Evolutionary conservation across 2,329 filamentous ascomycete species (phyloP).

Genomic region (Neurospora sp.): DNA sequence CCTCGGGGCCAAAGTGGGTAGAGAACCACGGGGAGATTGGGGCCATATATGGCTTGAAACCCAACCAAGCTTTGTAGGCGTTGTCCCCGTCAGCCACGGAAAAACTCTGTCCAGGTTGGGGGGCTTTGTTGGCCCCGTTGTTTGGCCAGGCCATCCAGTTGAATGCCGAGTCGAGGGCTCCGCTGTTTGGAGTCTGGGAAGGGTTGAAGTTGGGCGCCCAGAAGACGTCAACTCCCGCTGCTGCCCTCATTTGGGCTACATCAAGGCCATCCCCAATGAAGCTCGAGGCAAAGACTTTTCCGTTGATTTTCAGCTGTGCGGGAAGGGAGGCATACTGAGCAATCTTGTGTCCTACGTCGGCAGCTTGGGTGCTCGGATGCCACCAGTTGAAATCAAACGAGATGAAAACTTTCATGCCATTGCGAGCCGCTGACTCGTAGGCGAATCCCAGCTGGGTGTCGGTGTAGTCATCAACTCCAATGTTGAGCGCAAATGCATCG

Average conservation of each 20-base stretch:
- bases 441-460: conserved; percentile 38
- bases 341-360: conserved; percentile 34
- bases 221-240: conserved; percentile 34
- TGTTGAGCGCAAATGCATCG: conserved; percentile 23
- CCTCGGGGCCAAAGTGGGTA: conserved; percentile 46
- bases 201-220: conserved; percentile 43
- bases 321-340: conserved; percentile 32
- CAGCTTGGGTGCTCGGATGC: conserved; percentile 23
- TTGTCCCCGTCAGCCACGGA: conserved; percentile 31
- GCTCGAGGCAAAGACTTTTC: conserved; percentile 42
- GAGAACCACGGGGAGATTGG: conserved; percentile 50
- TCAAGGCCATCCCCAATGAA: conserved; percentile 40
- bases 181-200: conserved; percentile 25
- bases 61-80: conserved; percentile 25
- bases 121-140: conserved; percentile 39
- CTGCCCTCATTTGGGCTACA: conserved; percentile 28
- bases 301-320: conserved; percentile 39
- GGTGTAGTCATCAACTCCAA: conserved; percentile 28
- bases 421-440: conserved; percentile 37
- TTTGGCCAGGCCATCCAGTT: conserved; percentile 38
- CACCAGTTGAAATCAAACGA: conserved; percentile 49
- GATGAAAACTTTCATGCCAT: conserved; percentile 44
- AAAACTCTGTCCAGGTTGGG: conserved; percentile 27
- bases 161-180: conserved; percentile 33
- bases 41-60: conserved; percentile 39